Evolutionary conservation across 139 green algal species (phyloP).

Genomic region (Chlamydomonas sphaeroides): DNA sequence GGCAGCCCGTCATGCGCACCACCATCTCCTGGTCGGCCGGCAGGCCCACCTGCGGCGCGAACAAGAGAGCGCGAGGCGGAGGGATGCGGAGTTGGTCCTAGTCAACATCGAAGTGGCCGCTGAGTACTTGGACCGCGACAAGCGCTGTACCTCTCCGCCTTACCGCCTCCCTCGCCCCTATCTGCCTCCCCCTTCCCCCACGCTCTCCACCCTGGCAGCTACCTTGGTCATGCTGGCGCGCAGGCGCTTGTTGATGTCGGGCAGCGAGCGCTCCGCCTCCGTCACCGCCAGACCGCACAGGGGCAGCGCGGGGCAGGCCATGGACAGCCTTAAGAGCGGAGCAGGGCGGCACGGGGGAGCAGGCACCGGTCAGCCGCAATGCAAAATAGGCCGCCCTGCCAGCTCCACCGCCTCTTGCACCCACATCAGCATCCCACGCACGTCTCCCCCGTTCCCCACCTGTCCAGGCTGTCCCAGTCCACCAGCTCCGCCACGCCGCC

Average conservation of each 20-base stretch:
- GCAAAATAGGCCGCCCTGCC: no score
- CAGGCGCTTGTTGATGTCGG: slow-evolving; percentile 86
- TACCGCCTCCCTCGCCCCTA: no score
- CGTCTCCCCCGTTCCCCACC: no score
- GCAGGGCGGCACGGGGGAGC: no score
- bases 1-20: slow-evolving; percentile 98
- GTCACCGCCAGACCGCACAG: slow-evolving; percentile 97
- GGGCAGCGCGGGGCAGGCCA: slow-evolving; percentile 98
- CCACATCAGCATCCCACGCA: no score
- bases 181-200: background rate
- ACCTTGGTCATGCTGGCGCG: slow-evolving; percentile 76
- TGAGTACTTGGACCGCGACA: no score
- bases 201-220: slow-evolving; percentile 30
- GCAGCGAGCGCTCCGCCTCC: slow-evolving; percentile 96
- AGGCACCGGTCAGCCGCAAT: no score
- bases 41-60: slow-evolving; percentile 66
- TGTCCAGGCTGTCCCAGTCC: slow-evolving; percentile 71
- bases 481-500: slow-evolving; percentile 67
- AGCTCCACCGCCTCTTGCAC: no score
- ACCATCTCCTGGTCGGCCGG: slow-evolving; percentile 75
- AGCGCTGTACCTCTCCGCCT: background rate
- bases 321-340: slow-evolving; percentile 77
- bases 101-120: no score
- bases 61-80: no score
- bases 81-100: no score